Evolutionary conservation across 164 flowering plant species (phyloP), one percentile per base, ranked within the genome.

Genomic region (Aristolochia contorta): DNA sequence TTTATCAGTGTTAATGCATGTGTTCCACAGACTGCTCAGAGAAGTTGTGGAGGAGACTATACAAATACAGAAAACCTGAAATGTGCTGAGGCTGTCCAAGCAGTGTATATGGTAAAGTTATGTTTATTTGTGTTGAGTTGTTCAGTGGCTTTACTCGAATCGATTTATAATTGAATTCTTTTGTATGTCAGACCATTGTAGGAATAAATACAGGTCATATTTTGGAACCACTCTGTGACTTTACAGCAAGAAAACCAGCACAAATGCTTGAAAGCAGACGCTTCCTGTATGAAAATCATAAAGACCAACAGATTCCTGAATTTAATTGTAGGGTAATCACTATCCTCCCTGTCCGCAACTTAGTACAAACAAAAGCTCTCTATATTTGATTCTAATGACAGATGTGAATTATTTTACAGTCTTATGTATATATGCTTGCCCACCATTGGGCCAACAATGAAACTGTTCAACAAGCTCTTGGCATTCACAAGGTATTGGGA

Each of bases 11-110:
- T 37, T 37, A 7, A 37, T 37, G 43, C 3, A 37, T 37, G 43
- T 37, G 43, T 37, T 4, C 43, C 1, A 8, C 43, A 78, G 82
- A 49, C 49, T 13, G 68, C 71, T 12, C 66, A 65, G 61, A 50
- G 19, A 47, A 69, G 57, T 56, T 79, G 82, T 65, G 19, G 59
- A 7, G 82, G 76, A 5, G 60, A 71, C 23, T 79, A 71, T 66
- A 51, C 63, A 9, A 67, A 65, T 37, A 50, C 67, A 22, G 57
- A 56, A 57, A 72, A 74, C 32, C 54, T 62, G 1, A 33, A 12
- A 12, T 79, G 82, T 54, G n/a, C 62, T 4, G 16, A 56, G 4
- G 64, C 65, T 59, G 66, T 75, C n/a, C 19, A 49, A n/a, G 54
- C 64, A 10, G 46, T 75, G 56, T 24, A 58, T 20, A 20, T 56